phyloP scores from a whole-genome alignment of 2,329 filamentous ascomycete genomes.

The Tolypocladium endophyticum region DNA sequence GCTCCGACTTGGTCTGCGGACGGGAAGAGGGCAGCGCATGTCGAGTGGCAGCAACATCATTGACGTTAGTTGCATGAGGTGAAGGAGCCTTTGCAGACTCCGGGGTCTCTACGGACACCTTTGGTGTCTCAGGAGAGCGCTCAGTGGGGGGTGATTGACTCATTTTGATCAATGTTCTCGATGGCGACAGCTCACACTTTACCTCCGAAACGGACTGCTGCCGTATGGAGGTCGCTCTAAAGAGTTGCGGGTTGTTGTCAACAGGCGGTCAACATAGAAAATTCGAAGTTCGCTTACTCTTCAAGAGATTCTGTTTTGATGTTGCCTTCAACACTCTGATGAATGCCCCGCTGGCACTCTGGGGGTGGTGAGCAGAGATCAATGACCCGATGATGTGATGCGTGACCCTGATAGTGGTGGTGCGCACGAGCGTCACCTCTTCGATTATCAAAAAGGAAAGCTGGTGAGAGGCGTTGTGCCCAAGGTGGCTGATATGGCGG shows the following conservation, averaged over 20 bases:
- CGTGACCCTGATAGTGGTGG: constrained; percentile 4
- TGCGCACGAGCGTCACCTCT: constrained; percentile 1
- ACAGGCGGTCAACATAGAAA: constrained; percentile 2
- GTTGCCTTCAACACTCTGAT: constrained; percentile 1
- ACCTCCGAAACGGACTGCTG: background rate
- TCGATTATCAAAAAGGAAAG: constrained; percentile 3
- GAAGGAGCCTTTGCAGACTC: background rate
- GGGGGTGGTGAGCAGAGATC: background rate
- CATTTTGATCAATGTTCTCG: too few relatives aligned
- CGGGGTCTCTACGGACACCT: background rate
- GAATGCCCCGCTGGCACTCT: constrained; percentile 5
- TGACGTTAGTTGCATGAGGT: background rate
- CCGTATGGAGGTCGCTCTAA: background rate
- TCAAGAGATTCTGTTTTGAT: constrained; percentile 2
- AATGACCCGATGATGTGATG: constrained; percentile 1
- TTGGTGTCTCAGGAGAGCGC: background rate
- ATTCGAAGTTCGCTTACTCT: background rate
- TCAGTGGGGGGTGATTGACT: background rate
- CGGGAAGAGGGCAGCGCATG: background rate
- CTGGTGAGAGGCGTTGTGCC: constrained; percentile 1
- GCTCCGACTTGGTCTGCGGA: background rate
- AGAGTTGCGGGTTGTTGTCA: background rate
- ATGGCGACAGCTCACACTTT: background rate
- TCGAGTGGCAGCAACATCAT: background rate
- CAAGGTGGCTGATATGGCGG: background rate